Percentiles rank a stretch among this genome's conserved stretches.
Conservation (phyloP, 768 basidiomycete genomes). For the Mycena kentingensis region DNA sequence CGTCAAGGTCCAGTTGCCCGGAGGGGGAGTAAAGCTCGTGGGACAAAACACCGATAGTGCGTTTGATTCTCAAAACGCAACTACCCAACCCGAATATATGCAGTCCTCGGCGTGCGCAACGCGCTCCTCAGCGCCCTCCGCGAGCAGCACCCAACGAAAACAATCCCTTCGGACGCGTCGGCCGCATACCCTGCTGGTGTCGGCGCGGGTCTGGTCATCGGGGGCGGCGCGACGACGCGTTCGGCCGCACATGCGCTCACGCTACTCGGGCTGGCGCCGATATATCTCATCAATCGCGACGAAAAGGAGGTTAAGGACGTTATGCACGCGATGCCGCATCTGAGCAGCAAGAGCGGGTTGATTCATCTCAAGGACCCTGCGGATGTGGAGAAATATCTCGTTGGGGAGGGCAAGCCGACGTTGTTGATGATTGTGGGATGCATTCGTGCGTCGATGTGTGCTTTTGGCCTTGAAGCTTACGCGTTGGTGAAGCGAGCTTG, state of each 20-base stretch:
- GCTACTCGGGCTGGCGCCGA: conserved; percentile 61
- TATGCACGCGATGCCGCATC: conserved; percentile 27
- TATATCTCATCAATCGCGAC: conserved; percentile 35
- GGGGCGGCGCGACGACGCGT: conserved; percentile 42
- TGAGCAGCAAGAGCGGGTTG: conserved; percentile 24
- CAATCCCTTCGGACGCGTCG: conserved; percentile 26
- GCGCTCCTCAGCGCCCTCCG: conserved; percentile 32
- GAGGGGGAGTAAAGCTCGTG: conserved; percentile 31
- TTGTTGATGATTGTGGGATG: conserved; percentile 39
- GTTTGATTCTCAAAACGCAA: neutral
- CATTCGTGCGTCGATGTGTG: conserved; percentile 32
- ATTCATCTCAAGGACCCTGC: conserved; percentile 34
- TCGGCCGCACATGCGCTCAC: conserved; percentile 41
- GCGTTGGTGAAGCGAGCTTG: conserved; percentile 22
- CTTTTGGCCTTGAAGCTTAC: neutral
- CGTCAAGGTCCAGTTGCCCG: conserved; percentile 33
- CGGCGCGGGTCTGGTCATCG: conserved; percentile 37
- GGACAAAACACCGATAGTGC: conserved; percentile 41
- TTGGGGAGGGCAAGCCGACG: conserved; percentile 21
- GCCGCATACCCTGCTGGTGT: conserved; percentile 1
- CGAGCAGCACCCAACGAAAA: conserved; percentile 25
- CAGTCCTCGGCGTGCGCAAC: conserved; percentile 38
- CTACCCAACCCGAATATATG: neutral
- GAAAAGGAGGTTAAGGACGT: conserved; percentile 33
- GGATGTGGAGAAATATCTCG: conserved; percentile 34